phyloP scores from a whole-genome alignment of 495 filamentous ascomycete genomes.

The Penicillium lagena region DNA sequence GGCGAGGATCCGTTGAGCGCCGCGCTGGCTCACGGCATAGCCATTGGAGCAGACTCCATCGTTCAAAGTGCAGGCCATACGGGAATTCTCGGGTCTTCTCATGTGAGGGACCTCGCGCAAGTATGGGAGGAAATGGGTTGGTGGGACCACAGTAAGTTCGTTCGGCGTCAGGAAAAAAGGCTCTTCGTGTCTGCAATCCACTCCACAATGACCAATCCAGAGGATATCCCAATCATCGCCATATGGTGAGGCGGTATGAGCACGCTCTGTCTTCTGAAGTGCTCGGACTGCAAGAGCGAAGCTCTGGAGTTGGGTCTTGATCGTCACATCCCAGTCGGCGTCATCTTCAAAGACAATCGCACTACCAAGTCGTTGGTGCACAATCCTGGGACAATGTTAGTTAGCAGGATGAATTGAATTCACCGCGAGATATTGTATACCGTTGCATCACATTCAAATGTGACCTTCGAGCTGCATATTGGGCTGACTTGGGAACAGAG shows the following conservation, averaged over 20 bases:
- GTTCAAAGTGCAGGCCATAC: constrained; percentile 37
- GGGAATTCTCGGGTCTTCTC: constrained; percentile 29
- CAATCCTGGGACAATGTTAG: too few relatives aligned
- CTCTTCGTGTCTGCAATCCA: constrained; percentile 8
- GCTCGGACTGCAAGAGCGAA: constrained; percentile 36
- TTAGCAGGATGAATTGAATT: too few relatives aligned
- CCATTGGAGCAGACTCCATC: constrained; percentile 46
- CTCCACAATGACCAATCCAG: constrained; percentile 47
- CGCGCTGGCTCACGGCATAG: constrained; percentile 47
- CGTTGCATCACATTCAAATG: too few relatives aligned
- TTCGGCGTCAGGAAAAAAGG: constrained; percentile 11
- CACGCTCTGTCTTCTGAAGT: constrained; percentile 11
- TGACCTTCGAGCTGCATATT: too few relatives aligned
- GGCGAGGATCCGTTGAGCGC: constrained; percentile 43
- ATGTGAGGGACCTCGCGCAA: constrained; percentile 13
- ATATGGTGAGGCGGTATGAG: constrained; percentile 37
- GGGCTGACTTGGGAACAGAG: too few relatives aligned
- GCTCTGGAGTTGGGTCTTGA: constrained; percentile 38
- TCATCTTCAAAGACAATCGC: constrained; percentile 48
- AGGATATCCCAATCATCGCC: constrained; percentile 51
- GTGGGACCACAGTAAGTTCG: constrained; percentile 9
- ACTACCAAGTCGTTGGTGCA: constrained; percentile 3
- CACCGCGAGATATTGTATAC: too few relatives aligned
- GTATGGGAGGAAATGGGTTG: too few relatives aligned
- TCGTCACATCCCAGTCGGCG: constrained; percentile 43